These are phyloP conservation scores for Leptographium procerum DNA, from an alignment of 2,329 filamentous ascomycete species.

Conservation along the genomic window DNA sequence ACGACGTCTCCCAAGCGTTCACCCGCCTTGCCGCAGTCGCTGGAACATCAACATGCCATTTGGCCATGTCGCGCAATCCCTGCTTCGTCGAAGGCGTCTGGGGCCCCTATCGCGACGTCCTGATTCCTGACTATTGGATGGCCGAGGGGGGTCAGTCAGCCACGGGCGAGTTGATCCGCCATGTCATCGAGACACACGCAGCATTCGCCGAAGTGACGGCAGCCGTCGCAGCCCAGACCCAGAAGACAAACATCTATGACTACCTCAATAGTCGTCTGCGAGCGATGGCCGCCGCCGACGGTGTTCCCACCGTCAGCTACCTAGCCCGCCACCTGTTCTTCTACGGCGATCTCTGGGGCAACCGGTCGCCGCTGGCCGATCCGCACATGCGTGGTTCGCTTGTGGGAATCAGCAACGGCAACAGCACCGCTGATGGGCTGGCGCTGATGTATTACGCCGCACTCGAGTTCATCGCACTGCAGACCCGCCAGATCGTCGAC, in stretches of 20 bases:
- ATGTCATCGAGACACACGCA: conserved; percentile 90
- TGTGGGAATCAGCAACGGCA: conserved; percentile 66
- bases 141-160: conserved; percentile 95
- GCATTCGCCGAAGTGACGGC: conserved; percentile 65
- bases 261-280: conserved; percentile 82
- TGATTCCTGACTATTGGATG: conserved; percentile 90
- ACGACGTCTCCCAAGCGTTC: conserved; percentile 80
- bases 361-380: conserved; percentile 87
- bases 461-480: conserved; percentile 96
- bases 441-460: conserved; percentile 90
- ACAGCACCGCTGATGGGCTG: conserved; percentile 77
- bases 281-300: conserved; percentile 56
- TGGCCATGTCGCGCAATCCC: conserved; percentile 87
- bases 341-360: conserved; percentile 95
- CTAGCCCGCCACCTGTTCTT: conserved; percentile 94
- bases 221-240: conserved; percentile 68
- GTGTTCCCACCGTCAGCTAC: conserved; percentile 70
- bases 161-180: conserved; percentile 86
- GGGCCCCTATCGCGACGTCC: conserved; percentile 91
- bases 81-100: conserved; percentile 94
- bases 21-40: conserved; percentile 87
- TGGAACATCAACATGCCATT: conserved; percentile 92
- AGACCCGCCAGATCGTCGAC: conserved; percentile 90
- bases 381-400: conserved; percentile 85
- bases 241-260: conserved; percentile 83